Evolutionary conservation across 345 rosid genomes (phyloP).

Genomic region (Microthlaspi erraticum): DNA sequence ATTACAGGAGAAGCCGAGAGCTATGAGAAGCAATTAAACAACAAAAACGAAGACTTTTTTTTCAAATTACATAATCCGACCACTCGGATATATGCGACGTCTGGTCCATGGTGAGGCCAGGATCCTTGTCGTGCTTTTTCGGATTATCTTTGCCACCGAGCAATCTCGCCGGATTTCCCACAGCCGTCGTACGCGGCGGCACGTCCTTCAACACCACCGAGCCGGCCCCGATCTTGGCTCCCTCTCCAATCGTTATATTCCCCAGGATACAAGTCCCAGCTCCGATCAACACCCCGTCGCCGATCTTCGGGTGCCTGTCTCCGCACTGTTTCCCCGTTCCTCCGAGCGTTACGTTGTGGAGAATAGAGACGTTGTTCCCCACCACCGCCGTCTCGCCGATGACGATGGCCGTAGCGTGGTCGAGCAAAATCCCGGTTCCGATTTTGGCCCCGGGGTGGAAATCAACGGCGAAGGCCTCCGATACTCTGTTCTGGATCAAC

Average conservation of each 20-base stretch:
- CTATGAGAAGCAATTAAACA: constrained; percentile 35
- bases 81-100: constrained; percentile 78
- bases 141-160: constrained; percentile 94
- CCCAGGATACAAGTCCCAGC: constrained; percentile 95
- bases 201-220: constrained; percentile 87
- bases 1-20: constrained; percentile 32
- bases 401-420: constrained; percentile 85
- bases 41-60: constrained; percentile 15
- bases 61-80: constrained; percentile 92
- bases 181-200: constrained; percentile 83
- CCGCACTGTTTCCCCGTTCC: constrained; percentile 89
- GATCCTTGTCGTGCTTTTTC: constrained; percentile 68
- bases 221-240: constrained; percentile 94
- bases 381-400: constrained; percentile 94
- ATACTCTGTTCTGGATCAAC: constrained; percentile 76
- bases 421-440: constrained; percentile 75
- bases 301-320: constrained; percentile 94
- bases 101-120: constrained; percentile 94
- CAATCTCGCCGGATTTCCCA: constrained; percentile 91
- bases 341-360: constrained; percentile 89
- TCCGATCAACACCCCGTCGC: constrained; percentile 92
- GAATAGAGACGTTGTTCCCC: constrained; percentile 84
- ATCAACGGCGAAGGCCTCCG: constrained; percentile 79
- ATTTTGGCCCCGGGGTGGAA: constrained; percentile 94
- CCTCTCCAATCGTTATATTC: constrained; percentile 83